Evolutionary conservation across 1,284 basidiomycete species (phyloP), one percentile per base, ranked within the genome.

Genomic region (Moniliella sp.): DNA sequence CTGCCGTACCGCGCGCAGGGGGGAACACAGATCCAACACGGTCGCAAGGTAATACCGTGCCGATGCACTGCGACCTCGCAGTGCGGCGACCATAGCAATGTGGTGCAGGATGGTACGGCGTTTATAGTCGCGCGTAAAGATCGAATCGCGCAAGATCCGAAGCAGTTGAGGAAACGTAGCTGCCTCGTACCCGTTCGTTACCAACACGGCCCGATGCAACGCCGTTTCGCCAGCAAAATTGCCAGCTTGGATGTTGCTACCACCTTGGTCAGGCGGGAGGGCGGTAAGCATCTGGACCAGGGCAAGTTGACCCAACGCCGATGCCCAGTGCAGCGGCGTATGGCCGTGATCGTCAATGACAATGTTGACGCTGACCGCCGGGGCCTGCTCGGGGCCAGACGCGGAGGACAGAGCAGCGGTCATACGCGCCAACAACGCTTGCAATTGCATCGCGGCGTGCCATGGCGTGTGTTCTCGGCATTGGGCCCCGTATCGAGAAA

Each of bases 191-290:
- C 78, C 76, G 56, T 86, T 77, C 15, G 79, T 83, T 5, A 86
- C 76, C 29, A 97, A 70, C 35, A 84, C 78, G 1, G 84, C 76
- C 27, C 91, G 76, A 32, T 93, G 82, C 15, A 99, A 70, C 1
- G 91, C 75, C 0, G 88, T 94, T 63, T 99, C 88, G 31, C 91
- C 88, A 4, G 76, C 73, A 55, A 78, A 77, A 63, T 97, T 97
- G 35, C 56, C 56, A 3, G 48, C 44, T 29, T 45, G 42, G 3
- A 48, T 35, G 28, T 55, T 54, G 30, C 54, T 51, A 11, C 56
- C 56, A 9, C 53, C 48, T 9, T 42, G 34, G 26, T 37, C 13
- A n/a, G n/a, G n/a, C n/a, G n/a, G n/a, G n/a, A n/a, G n/a, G n/a
- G n/a, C n/a, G n/a, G n/a, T n/a, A n/a, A n/a, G n/a, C n/a, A n/a